A percentile compares a stretch with the other conserved stretches of the same genome.
These are phyloP conservation scores for Carex littledalei DNA, from an alignment of 176 grass and related monocot species.

Conservation along the genomic window DNA sequence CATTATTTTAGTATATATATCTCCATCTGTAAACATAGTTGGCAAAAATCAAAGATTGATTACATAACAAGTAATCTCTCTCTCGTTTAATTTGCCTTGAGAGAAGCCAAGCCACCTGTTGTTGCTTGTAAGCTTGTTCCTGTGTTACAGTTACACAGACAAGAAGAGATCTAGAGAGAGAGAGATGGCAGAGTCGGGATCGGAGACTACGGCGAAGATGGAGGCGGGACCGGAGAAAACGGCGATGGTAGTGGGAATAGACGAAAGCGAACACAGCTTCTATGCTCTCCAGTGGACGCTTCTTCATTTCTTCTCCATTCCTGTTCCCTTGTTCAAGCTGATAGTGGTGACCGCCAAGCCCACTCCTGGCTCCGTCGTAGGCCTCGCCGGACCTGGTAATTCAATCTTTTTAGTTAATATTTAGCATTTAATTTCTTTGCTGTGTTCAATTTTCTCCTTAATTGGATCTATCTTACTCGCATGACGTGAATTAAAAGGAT, in stretches of 20 bases:
- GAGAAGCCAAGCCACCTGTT: neutral
- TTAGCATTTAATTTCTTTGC: neutral
- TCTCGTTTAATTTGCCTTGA: neutral
- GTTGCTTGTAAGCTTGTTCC: neutral
- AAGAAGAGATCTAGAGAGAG: neutral
- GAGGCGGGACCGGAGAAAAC: slow-evolving; percentile 67
- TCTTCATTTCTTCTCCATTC: slow-evolving; percentile 64
- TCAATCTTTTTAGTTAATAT: neutral
- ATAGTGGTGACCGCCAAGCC: slow-evolving; percentile 69
- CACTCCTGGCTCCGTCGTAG: slow-evolving; percentile 44
- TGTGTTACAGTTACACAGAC: neutral
- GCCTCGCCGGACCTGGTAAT: slow-evolving; percentile 54
- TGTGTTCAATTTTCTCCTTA: neutral
- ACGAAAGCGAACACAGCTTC: slow-evolving; percentile 91
- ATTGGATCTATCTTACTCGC: no score
- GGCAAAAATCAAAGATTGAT: neutral
- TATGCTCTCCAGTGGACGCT: slow-evolving; percentile 91
- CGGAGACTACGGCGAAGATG: slow-evolving; percentile 30
- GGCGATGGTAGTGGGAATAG: slow-evolving; percentile 74
- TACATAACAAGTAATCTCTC: neutral
- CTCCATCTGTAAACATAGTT: neutral
- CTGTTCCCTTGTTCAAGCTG: slow-evolving; percentile 46
- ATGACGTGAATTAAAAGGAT: slow-evolving; percentile 23
- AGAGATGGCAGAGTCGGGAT: slow-evolving; percentile 29
- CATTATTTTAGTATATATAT: neutral